These are phyloP conservation scores for Simplicillium aogashimaense DNA, from an alignment of 2,329 filamentous ascomycete species.

Conservation along the genomic window DNA sequence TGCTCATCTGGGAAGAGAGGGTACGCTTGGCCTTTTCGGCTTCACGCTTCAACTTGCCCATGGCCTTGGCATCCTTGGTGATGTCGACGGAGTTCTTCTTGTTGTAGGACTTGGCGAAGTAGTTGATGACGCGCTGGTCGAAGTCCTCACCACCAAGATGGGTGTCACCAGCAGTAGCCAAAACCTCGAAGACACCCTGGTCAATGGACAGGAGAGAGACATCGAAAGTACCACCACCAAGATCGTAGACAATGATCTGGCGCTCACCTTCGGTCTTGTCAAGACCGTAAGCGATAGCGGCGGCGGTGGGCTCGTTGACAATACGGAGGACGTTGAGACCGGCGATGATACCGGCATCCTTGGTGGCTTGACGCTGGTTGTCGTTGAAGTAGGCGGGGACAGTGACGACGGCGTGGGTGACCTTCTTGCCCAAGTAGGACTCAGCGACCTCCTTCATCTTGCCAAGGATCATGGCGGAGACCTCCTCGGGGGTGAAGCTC, in stretches of 20 bases:
- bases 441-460: slow-evolving; percentile 83
- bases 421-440: slow-evolving; percentile 70
- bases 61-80: slow-evolving; percentile 90
- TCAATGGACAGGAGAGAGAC: slow-evolving; percentile 88
- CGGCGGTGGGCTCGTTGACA: slow-evolving; percentile 92
- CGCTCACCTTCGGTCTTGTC: slow-evolving; percentile 77
- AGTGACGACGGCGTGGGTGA: slow-evolving; percentile 83
- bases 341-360: slow-evolving; percentile 86
- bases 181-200: slow-evolving; percentile 86
- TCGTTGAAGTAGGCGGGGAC: slow-evolving; percentile 98
- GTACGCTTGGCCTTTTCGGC: slow-evolving; percentile 99
- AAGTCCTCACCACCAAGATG: slow-evolving; percentile 98
- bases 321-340: slow-evolving; percentile 93
- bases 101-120: slow-evolving; percentile 97
- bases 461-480: slow-evolving; percentile 71
- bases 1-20: slow-evolving; percentile 87
- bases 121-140: slow-evolving; percentile 92
- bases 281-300: slow-evolving; percentile 88
- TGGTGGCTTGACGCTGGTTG: slow-evolving; percentile 92
- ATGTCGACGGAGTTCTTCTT: slow-evolving; percentile 93
- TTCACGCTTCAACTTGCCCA: slow-evolving; percentile 99
- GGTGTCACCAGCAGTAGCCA: slow-evolving; percentile 92
- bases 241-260: slow-evolving; percentile 88
- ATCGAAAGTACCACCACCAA: slow-evolving; percentile 92
- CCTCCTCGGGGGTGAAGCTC: slow-evolving; percentile 70